Percentiles rank a stretch among this genome's conserved stretches.
These are phyloP conservation scores for Spergularia azorica DNA, from an alignment of 179 eudicot species.

Conservation along the genomic window DNA sequence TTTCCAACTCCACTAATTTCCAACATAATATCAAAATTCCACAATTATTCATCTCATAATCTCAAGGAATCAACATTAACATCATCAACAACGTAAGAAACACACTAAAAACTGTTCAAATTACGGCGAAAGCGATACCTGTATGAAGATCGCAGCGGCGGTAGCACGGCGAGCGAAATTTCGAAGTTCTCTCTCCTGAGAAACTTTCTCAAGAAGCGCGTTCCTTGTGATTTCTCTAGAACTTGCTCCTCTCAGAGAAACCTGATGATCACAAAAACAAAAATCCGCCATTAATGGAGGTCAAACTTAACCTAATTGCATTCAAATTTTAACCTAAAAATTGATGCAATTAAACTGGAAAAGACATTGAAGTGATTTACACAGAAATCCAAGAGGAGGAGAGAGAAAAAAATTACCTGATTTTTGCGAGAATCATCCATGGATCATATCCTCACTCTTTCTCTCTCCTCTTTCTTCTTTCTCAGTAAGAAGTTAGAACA, in stretches of 20 bases:
- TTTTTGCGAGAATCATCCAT: conserved; percentile 53
- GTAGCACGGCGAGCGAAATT: conserved; percentile 67
- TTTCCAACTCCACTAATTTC: not conserved
- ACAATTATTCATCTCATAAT: not conserved
- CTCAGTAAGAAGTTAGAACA: too few relatives aligned
- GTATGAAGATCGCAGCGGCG: conserved; percentile 67
- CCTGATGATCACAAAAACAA: conserved; percentile 37
- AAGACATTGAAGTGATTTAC: not conserved
- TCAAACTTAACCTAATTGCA: not conserved
- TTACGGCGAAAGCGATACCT: conserved; percentile 39
- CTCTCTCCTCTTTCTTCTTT: not conserved
- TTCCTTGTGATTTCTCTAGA: conserved; percentile 75
- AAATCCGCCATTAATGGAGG: not conserved
- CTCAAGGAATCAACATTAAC: not conserved
- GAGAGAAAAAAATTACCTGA: conserved; percentile 40
- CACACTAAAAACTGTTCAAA: not conserved
- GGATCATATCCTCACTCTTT: conserved; percentile 21
- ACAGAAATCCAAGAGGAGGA: not conserved
- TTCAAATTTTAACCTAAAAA: conserved; percentile 1
- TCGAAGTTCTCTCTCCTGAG: conserved; percentile 80
- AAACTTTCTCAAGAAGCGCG: conserved; percentile 70
- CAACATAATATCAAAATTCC: not conserved
- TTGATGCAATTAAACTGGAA: not conserved
- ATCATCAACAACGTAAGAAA: not conserved
- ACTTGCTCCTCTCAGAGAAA: conserved; percentile 87